Base-by-base conservation (phyloP, 2,329 filamentous ascomycete genomes). In the Chlorencoelia australis region DNA sequence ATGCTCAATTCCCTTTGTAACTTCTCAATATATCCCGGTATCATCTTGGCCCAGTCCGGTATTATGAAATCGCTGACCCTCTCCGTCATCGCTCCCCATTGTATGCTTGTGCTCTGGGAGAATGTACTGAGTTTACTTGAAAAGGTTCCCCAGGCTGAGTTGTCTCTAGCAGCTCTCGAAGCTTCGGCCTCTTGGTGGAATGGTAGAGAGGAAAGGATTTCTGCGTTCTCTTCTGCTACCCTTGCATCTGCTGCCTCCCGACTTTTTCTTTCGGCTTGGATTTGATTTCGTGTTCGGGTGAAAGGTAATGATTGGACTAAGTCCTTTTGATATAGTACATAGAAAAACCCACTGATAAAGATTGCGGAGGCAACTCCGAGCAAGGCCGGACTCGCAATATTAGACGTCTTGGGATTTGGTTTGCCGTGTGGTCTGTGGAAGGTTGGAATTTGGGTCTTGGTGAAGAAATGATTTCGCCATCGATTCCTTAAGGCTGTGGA, bases 1-100 rank as follows among this genome's bases (percentile, higher is more conserved):
- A 91, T 81, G 21, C 85, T 91, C 11, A 95, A 67, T 60, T 96
- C 89, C 15, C 75, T 74, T 56, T 94, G 87, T 21, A 96, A 70
- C 58, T 94, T 95, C 42, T 74, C 71, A 37, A 93, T 65, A 37
- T 84, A 86, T 3, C 68, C 78, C 1, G 88, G 88, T 13, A 95
- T 64, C 27, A 75, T 57, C 45, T 76, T 80, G 21, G 82, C 77
- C 89, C 89, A 96, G 27, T 82, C 76, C 0, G 89, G 89, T 3
- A 93, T 61, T 21, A 96, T 77, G 45, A 74, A 70, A 52, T 75
- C 78, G 24, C 80, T 77, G 17, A 94, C 63, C 14, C 61, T 68
- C 44, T 75, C 72, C 2, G 74, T 66, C 7, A 76, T 50, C 1
- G 54, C 57, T 4, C 61, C 56, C 69, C 73, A 77, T 51, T 79